Conservation (phyloP, 2,329 filamentous ascomycete genomes). For the Leptographium radiaticola region DNA sequence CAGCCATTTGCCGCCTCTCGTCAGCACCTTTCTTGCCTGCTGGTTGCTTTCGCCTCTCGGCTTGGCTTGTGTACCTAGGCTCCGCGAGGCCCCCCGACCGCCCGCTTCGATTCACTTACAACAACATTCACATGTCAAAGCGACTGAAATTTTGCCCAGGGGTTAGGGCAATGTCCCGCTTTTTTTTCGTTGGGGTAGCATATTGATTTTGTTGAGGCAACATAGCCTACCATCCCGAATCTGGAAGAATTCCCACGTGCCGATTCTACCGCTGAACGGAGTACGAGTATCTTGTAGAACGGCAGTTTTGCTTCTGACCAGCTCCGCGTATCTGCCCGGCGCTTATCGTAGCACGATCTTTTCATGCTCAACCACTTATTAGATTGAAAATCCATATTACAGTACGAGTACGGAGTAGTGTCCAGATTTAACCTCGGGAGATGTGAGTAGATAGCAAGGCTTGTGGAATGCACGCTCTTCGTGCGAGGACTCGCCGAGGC, state of each 20-base stretch:
- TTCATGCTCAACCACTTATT: too few species aligned
- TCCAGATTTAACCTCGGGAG: too few species aligned
- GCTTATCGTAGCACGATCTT: too few species aligned
- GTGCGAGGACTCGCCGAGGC: too few species aligned
- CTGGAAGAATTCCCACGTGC: neutral
- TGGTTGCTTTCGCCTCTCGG: neutral
- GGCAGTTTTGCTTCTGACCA: too few species aligned
- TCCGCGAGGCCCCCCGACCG: neutral
- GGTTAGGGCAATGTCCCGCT: constrained; percentile 1
- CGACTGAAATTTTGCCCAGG: neutral
- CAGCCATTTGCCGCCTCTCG: neutral
- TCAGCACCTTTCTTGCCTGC: neutral
- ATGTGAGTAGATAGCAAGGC: too few species aligned
- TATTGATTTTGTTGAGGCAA: constrained; percentile 9
- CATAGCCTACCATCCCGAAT: neutral
- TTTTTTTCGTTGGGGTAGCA: constrained; percentile 13
- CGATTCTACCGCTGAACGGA: neutral
- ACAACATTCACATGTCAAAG: constrained; percentile 2
- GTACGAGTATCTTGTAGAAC: too few species aligned
- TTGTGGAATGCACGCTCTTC: too few species aligned
- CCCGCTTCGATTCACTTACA: neutral
- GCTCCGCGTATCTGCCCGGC: too few species aligned
- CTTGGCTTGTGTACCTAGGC: neutral
- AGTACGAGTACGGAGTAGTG: too few species aligned
- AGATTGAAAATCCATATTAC: too few species aligned